phyloP scores from a whole-genome alignment of 495 filamentous ascomycete species.

The Daldinia childiae region DNA sequence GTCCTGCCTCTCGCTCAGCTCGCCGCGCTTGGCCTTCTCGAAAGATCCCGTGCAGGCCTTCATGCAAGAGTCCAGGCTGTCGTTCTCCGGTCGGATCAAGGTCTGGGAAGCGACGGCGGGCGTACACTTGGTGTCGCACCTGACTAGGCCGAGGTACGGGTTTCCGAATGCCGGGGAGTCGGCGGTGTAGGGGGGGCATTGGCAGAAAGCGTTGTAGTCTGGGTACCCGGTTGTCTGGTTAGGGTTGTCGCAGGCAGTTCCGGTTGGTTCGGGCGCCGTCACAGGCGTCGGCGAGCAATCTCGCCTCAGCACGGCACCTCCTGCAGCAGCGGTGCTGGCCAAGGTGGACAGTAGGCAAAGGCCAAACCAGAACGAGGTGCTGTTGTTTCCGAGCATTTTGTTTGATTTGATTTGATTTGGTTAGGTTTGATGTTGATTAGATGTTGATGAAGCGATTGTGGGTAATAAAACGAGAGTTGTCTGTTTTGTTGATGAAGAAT shows the following conservation, averaged over 20 bases:
- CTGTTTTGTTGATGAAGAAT: background rate
- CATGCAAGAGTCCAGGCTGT: conserved; percentile 32
- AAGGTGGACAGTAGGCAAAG: conserved; percentile 15
- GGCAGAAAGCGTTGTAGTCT: conserved; percentile 43
- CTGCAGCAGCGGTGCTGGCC: conserved; percentile 10
- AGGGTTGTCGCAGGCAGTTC: conserved; percentile 26
- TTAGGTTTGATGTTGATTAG: background rate
- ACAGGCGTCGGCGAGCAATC: conserved; percentile 15
- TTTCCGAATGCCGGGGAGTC: conserved; percentile 39
- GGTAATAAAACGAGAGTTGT: background rate
- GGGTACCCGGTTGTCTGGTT: conserved; percentile 39
- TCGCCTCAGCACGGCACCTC: conserved; percentile 2
- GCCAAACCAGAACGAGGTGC: conserved; percentile 1
- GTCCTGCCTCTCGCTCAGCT: conserved; percentile 21
- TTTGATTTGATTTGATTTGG: background rate
- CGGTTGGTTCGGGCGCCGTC: background rate
- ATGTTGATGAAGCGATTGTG: background rate
- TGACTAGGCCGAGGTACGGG: conserved; percentile 41
- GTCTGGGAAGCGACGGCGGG: conserved; percentile 32
- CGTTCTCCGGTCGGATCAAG: conserved; percentile 31
- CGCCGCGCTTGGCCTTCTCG: conserved; percentile 39
- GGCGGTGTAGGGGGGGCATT: conserved; percentile 30
- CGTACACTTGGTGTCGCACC: conserved; percentile 41
- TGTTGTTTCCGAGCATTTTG: conserved; percentile 21
- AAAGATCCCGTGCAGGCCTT: conserved; percentile 43